Base-by-base conservation (phyloP, 345 rosid species). In the Citrus cavaleriei region DNA sequence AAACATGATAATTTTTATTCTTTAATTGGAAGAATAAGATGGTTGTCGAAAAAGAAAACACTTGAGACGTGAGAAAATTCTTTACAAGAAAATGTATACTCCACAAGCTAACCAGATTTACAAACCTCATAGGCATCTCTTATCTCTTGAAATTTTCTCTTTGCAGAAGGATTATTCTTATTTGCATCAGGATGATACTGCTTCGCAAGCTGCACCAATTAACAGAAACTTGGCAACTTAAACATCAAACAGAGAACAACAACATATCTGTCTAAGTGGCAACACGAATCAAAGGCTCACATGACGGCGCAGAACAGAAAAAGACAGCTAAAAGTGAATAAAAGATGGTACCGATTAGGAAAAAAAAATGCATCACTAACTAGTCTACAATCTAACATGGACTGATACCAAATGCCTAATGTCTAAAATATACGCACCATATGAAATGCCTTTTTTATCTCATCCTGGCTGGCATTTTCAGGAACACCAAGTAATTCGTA, bases 181-280 rank as follows among this genome's bases (percentile, higher is more conserved):
- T 91, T 95, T 73, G 96, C 86, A 85, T 95, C 98, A 34, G 99
- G 99, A 85, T 95, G 99, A 84, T 87, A 92, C 77, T 92, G 93
- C 81, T 93, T 95, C 0, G 99, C 99, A 66, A 95, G 97, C 98
- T 95, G 89, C 88, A 92, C 10, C 28, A 58, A 67, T 81, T 37
- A 3, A 72, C 25, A 12, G 58, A 77, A 80, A 76, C 34, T 30
- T 14, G 49, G 35, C 19, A 58, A 40, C 61, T 38, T 42, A 57
- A 19, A 66, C 24, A 65, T 30, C 38, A 40, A 80, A 49, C 30
- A 81, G 35, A 67, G 14, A 74, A 68, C 22, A 27, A 32, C 24
- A 49, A 22, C 60, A 71, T 5, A 9, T 61, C n/a, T 67, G 73
- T 37, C 46, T 27, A 22, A 55, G 59, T 54, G 49, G 14, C 55